These are phyloP conservation scores for Ogataea pini DNA, from an alignment of 805 yeast genomes.

Conservation along the genomic window DNA sequence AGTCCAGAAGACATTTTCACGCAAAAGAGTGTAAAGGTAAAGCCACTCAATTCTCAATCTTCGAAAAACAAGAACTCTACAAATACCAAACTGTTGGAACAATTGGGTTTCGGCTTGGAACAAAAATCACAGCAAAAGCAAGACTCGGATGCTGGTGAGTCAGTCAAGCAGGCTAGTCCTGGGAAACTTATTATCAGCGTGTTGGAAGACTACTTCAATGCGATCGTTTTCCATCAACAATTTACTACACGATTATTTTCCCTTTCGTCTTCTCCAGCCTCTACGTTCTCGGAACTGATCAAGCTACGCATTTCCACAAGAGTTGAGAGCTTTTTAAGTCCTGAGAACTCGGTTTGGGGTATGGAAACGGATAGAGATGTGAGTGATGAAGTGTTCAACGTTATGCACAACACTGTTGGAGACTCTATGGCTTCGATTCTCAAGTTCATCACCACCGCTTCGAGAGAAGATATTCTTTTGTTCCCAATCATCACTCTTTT, in stretches of 20 bases:
- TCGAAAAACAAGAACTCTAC: constrained; percentile 16
- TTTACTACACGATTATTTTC: constrained; percentile 46
- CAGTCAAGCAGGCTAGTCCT: background rate
- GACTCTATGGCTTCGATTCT: constrained; percentile 31
- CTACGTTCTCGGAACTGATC: constrained; percentile 44
- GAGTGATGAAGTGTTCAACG: constrained; percentile 29
- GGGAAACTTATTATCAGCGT: constrained; percentile 7
- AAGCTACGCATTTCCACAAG: constrained; percentile 32
- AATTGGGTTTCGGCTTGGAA: constrained; percentile 24
- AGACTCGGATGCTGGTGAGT: background rate
- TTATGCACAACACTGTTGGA: constrained; percentile 35
- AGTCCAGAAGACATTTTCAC: constrained; percentile 25
- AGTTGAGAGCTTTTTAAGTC: constrained; percentile 17
- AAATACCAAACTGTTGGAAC: constrained; percentile 27
- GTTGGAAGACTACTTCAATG: constrained; percentile 16
- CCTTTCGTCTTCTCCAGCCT: constrained; percentile 42
- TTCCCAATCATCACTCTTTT: constrained; percentile 44
- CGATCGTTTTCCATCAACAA: constrained; percentile 45
- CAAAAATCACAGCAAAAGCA: background rate
- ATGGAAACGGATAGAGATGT: constrained; percentile 36
- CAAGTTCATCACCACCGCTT: constrained; percentile 35
- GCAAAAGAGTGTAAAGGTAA: constrained; percentile 12
- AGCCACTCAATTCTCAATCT: constrained; percentile 7
- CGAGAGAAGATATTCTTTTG: constrained; percentile 42
- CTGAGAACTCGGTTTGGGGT: constrained; percentile 1